These are phyloP conservation scores for Hagleromyces aurorensis DNA, from an alignment of 805 yeast genomes.

Conservation along the genomic window DNA sequence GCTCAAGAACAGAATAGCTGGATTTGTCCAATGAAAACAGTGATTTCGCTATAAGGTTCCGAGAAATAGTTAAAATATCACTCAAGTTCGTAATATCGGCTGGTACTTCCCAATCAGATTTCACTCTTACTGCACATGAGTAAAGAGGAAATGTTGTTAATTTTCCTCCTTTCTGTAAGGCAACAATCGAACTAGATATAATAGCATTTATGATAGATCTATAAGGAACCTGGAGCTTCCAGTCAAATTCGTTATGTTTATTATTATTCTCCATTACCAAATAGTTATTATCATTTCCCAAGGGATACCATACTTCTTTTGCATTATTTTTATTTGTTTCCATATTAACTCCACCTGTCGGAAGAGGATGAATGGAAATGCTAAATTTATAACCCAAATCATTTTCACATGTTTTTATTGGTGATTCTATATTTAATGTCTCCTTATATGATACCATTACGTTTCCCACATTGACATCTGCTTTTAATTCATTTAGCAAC, in stretches of 20 bases:
- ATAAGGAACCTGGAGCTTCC: constrained; percentile 43
- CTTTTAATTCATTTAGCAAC: constrained; percentile 71
- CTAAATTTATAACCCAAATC: constrained; percentile 21
- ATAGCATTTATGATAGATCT: constrained; percentile 48
- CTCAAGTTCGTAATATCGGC: constrained; percentile 36
- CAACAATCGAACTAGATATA: constrained; percentile 50
- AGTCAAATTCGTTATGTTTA: constrained; percentile 31
- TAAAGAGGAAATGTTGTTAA: constrained; percentile 41
- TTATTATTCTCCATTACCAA: constrained; percentile 25
- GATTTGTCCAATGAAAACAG: constrained; percentile 21
- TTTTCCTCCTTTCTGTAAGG: constrained; percentile 62
- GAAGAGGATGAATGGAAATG: constrained; percentile 30
- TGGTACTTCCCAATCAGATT: constrained; percentile 43
- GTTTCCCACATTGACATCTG: constrained; percentile 70
- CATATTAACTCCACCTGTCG: constrained; percentile 11
- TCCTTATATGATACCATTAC: constrained; percentile 90
- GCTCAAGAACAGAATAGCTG: constrained; percentile 63
- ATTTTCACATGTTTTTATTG: constrained; percentile 8
- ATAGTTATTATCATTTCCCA: constrained; percentile 31
- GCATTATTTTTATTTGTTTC: constrained; percentile 18
- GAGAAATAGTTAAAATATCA: constrained; percentile 38
- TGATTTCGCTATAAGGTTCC: constrained; percentile 38
- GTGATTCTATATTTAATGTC: constrained; percentile 31
- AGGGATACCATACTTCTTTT: constrained; percentile 24
- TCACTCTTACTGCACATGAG: constrained; percentile 49